phyloP scores from a whole-genome alignment of 2,329 filamentous ascomycete genomes.

The Aspergillus fructus region DNA sequence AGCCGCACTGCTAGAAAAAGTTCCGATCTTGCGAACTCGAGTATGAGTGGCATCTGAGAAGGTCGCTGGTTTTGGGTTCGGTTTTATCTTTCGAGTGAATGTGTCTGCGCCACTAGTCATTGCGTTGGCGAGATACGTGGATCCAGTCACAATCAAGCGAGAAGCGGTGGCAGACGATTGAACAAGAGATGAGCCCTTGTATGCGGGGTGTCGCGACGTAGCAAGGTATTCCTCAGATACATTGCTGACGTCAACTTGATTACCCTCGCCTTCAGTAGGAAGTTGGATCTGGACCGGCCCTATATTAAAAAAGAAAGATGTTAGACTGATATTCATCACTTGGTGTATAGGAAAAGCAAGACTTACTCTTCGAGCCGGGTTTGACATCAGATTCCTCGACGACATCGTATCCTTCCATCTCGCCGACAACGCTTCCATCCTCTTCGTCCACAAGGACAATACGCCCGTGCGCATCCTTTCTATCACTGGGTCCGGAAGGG shows the following conservation, averaged over 20 bases:
- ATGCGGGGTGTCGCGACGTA: constrained; percentile 83
- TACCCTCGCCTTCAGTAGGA: constrained; percentile 47
- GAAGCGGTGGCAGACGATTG: constrained; percentile 85
- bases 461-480: constrained; percentile 59
- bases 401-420: constrained; percentile 79
- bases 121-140: constrained; percentile 73
- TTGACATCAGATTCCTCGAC: constrained; percentile 73
- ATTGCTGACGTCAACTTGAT: constrained; percentile 48
- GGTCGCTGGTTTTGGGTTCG: constrained; percentile 75
- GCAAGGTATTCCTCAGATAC: constrained; percentile 64
- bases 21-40: constrained; percentile 84
- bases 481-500: constrained; percentile 14
- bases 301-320: constrained; percentile 20
- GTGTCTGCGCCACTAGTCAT: constrained; percentile 74
- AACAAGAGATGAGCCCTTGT: constrained; percentile 81
- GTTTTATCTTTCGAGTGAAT: constrained; percentile 78
- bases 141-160: constrained; percentile 85
- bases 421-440: constrained; percentile 90
- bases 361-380: constrained; percentile 85
- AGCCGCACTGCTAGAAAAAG: constrained; percentile 76
- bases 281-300: constrained; percentile 51
- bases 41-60: constrained; percentile 84
- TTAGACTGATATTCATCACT: neutral
- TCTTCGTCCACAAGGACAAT: constrained; percentile 95
- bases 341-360: neutral